phyloP scores from a whole-genome alignment of 2,329 filamentous ascomycete genomes.

The Colletotrichum eleusines region DNA sequence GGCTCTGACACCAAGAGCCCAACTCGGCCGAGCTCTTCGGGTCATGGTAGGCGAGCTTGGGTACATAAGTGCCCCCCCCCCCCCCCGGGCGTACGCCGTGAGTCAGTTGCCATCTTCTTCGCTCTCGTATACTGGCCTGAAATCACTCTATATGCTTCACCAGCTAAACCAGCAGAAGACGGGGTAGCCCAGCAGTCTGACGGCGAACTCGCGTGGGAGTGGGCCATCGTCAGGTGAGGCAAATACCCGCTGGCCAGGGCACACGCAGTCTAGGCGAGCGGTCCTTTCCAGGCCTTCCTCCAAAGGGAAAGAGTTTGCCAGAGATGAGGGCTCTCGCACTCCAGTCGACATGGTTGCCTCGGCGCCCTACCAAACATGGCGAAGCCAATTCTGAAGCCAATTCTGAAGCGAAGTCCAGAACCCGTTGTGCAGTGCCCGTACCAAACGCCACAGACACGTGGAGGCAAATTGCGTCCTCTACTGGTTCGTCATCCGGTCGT shows the following conservation, averaged over 20 bases:
- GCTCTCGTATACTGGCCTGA: slow-evolving; percentile 9
- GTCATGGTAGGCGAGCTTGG: slow-evolving; percentile 4
- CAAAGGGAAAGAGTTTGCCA: background rate
- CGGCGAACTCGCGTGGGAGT: background rate
- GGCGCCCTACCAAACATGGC: background rate
- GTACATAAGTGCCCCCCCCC: background rate
- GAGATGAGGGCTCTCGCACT: background rate
- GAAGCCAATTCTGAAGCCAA: background rate
- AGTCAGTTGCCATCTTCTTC: slow-evolving; percentile 35
- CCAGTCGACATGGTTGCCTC: slow-evolving; percentile 17
- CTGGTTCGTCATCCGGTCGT: background rate
- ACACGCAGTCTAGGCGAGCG: background rate
- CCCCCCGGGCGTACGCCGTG: slow-evolving; percentile 4
- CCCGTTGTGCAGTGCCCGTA: background rate
- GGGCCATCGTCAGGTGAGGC: slow-evolving; percentile 9
- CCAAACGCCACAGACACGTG: background rate
- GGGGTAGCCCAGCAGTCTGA: slow-evolving; percentile 12
- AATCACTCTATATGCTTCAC: slow-evolving; percentile 34
- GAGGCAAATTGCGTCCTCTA: background rate
- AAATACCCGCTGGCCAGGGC: slow-evolving; percentile 7
- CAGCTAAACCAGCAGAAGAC: slow-evolving; percentile 13
- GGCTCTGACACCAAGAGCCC: slow-evolving; percentile 1
- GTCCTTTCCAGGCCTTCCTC: background rate
- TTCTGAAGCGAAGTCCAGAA: background rate
- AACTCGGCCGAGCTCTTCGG: background rate